Conservation (phyloP, 108 stramenopile genomes). For the Skeletonema grethae region DNA sequence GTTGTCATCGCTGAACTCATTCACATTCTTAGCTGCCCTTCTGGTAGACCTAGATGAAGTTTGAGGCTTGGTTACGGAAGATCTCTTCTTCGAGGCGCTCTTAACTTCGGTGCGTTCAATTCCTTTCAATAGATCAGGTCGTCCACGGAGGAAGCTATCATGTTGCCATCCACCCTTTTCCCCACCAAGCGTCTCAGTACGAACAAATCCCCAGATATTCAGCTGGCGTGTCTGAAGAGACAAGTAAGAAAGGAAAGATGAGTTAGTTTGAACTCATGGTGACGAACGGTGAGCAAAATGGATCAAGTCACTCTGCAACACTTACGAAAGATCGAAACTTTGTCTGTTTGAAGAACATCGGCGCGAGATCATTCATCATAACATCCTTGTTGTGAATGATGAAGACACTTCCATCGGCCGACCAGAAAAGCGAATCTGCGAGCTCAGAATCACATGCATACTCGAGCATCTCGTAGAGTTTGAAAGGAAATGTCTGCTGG, state of each 20-base stretch:
- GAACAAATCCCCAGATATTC: constrained; percentile 7
- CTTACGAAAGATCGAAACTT: constrained; percentile 16
- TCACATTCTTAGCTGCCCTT: not conserved
- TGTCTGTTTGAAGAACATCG: constrained; percentile 13
- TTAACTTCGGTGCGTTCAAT: constrained; percentile 20
- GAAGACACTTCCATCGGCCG: not conserved
- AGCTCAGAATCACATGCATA: constrained; percentile 3
- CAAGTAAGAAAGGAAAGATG: not conserved
- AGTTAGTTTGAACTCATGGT: not conserved
- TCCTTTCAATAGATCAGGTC: constrained; percentile 14
- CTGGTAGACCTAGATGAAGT: not conserved
- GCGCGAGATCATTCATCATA: constrained; percentile 6
- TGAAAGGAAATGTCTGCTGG: not conserved
- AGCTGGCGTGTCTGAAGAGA: constrained; percentile 6
- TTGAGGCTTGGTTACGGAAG: constrained; percentile 3
- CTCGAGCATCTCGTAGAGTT: constrained; percentile 14
- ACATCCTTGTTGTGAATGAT: constrained; percentile 11
- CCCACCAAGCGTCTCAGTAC: not conserved
- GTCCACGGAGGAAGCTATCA: constrained; percentile 23
- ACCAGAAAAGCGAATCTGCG: not conserved
- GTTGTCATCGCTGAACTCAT: not conserved
- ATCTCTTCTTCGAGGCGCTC: constrained; percentile 2
- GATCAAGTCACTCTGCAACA: not conserved
- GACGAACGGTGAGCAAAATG: not conserved
- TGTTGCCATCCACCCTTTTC: constrained; percentile 6